Base-by-base conservation (phyloP, 805 yeast species). In the Candida broadrunensis region DNA sequence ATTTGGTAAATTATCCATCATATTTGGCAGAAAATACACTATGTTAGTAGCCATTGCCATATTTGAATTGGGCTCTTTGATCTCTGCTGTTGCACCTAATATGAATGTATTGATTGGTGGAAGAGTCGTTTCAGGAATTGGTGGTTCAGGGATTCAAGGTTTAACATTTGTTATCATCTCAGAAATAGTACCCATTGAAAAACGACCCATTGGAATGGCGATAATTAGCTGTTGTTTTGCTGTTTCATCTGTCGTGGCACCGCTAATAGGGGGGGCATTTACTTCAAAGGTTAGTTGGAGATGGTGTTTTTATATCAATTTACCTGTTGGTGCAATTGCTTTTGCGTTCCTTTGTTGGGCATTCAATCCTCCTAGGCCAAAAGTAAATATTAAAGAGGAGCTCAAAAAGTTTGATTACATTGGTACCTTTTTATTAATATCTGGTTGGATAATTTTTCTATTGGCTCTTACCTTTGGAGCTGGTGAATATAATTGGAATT, bases 101-200 rank as follows among this genome's bases (percentile, higher is more conserved):
- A 80, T 84, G 79, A 64, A 72, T 40, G 74, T 76, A 70, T 57
- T 85, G 36, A 80, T 85, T 43, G 87, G 81, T 3, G 90, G 88
- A 1, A 70, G 95, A 50, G 81, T 78, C 9, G 61, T 85, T 16
- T 78, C 80, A 37, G 93, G 93, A 37, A 54, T 79, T 25, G 91
- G 90, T n/a, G 88, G 81, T 8, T 83, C 85, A 26, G 85, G 85
- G 17, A 72, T 82, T 36, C 80, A 77, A 49, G 67, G 81, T 2
- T 60, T 81, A 56, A 74, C 72, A 4, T 69, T 75, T 45, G 75
- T 82, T 23, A 75, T 84, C 23, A 63, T 75, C 6, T 70, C 84
- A 2, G 87, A 81, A 49, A 55, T 73, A 3, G 74, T 77, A 4
- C 77, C 82, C 4, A 55, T 65, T 3, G 47, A 56, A 5, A 63